Base-by-base conservation (phyloP, 2,329 filamentous ascomycete genomes). In the Didymella keratinophila region DNA sequence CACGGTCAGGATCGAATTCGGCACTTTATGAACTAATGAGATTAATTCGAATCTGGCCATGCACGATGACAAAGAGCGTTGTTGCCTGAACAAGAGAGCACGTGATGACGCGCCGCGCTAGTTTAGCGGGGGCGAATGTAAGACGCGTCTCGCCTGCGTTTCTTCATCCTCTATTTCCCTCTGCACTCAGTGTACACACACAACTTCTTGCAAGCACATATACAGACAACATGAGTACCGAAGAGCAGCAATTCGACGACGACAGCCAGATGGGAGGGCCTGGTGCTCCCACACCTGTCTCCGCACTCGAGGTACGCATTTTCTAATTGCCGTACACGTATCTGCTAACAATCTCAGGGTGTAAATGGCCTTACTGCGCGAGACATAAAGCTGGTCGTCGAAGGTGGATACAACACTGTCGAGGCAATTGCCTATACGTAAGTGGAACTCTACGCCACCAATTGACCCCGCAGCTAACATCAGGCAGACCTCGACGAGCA, bases 401-500 rank as follows among this genome's bases (percentile, higher is more conserved):
- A 98, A 71, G 93, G 91, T 37, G 95, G 95, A 5, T 98, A 88
- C 78, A 92, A 98, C 76, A 99, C 95, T 0, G 93, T 99, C 36
- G 95, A 99, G 78, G 89, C 93, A 2, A 90, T 99, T 60, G 95
- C 95, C 48, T 99, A 99, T 75, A 98, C 95, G 75, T 90, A 86
- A 52, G 84, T 72, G 39, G n/a, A 14, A 12, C 42, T 5, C 21
- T 58, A 18, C 28, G 28, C 2, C 11, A 16, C 51, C 10, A 21
- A 27, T n/a, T 30, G 41, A 32, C 41, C 21, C 32, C 48, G 51
- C 52, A 42, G 39, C 73, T 78, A 43, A 79, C 57, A 27, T 9
- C 32, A 20, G n/a, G 46, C 57, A 89, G 86, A 52, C 87, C 87
- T 20, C 85, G 84, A 68, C 87, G 94, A 71, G 82, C 89, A 56